phyloP scores from a whole-genome alignment of 2,329 filamentous ascomycete species.

The Blastomyces percursus region DNA sequence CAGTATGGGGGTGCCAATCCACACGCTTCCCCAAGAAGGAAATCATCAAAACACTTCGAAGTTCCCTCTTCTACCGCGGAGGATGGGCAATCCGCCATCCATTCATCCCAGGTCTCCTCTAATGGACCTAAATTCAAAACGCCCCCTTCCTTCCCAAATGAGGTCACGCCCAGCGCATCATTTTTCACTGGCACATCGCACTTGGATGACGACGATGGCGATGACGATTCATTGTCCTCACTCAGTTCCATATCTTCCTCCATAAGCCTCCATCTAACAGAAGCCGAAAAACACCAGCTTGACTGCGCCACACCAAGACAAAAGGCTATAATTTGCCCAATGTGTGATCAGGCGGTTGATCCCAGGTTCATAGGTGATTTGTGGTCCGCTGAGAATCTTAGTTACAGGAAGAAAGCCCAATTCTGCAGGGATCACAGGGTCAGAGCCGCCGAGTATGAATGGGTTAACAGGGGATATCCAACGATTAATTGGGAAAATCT shows the following conservation, averaged over 20 bases:
- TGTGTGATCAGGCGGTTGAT: slow-evolving; percentile 54
- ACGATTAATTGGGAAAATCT: slow-evolving; percentile 57
- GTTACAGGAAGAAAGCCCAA: slow-evolving; percentile 38
- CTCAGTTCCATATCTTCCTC: slow-evolving; percentile 22
- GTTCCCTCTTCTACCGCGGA: slow-evolving; percentile 1
- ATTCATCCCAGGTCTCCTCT: slow-evolving; percentile 7
- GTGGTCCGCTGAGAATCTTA: slow-evolving; percentile 1
- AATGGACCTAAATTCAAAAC: slow-evolving; percentile 18
- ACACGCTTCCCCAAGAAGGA: background rate
- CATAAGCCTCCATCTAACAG: slow-evolving; percentile 15
- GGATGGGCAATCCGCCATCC: slow-evolving; percentile 4
- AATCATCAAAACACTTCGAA: background rate
- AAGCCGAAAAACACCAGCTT: slow-evolving; percentile 10
- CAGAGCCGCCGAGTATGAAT: slow-evolving; percentile 41
- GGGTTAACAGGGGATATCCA: slow-evolving; percentile 52
- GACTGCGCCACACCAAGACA: background rate
- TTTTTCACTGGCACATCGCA: slow-evolving; percentile 17
- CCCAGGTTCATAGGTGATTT: slow-evolving; percentile 43
- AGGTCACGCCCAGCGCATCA: slow-evolving; percentile 22
- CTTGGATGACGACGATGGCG: slow-evolving; percentile 10
- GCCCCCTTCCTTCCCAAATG: slow-evolving; percentile 17
- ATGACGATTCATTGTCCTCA: slow-evolving; percentile 18
- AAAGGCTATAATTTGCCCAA: slow-evolving; percentile 46
- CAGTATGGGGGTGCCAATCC: background rate
- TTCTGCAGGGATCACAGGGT: slow-evolving; percentile 57